phyloP scores from a whole-genome alignment of 2,329 filamentous ascomycete species.

The Alternaria gaisen region DNA sequence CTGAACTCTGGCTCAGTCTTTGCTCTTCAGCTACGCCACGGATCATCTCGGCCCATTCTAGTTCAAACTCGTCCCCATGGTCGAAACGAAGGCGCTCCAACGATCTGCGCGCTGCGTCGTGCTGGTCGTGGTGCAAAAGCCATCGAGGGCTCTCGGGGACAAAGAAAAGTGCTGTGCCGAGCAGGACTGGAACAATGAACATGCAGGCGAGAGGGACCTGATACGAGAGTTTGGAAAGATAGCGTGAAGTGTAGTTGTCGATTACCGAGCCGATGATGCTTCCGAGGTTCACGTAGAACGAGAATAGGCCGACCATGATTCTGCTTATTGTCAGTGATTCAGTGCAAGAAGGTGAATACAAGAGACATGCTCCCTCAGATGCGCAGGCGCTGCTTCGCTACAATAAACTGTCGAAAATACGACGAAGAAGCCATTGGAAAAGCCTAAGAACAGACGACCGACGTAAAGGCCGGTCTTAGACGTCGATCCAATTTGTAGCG shows the following conservation, averaged over 20 bases:
- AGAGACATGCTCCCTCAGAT: conserved; percentile 40
- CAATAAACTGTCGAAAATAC: conserved; percentile 63
- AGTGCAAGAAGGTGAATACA: background rate
- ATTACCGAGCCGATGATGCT: conserved; percentile 56
- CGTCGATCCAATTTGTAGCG: conserved; percentile 31
- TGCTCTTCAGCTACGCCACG: conserved; percentile 40
- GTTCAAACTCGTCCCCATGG: conserved; percentile 27
- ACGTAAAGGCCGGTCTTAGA: conserved; percentile 48
- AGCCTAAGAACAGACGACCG: conserved; percentile 53
- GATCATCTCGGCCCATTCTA: conserved; percentile 42
- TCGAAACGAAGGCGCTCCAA: conserved; percentile 31
- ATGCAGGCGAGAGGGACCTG: conserved; percentile 62
- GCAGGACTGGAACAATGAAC: conserved; percentile 60
- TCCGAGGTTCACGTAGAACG: conserved; percentile 61
- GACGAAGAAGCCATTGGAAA: conserved; percentile 58
- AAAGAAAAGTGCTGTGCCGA: conserved; percentile 50
- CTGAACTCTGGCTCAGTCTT: conserved; percentile 61
- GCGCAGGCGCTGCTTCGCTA: conserved; percentile 51
- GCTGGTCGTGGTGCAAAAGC: conserved; percentile 32
- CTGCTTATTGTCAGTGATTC: conserved; percentile 48
- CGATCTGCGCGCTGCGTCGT: conserved; percentile 25
- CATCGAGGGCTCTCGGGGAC: conserved; percentile 55
- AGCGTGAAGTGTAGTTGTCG: conserved; percentile 39
- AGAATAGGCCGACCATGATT: conserved; percentile 56
- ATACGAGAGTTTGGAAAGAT: conserved; percentile 40